Conservation (phyloP, 2,329 filamentous ascomycete genomes). For the Tothia fuscella region DNA sequence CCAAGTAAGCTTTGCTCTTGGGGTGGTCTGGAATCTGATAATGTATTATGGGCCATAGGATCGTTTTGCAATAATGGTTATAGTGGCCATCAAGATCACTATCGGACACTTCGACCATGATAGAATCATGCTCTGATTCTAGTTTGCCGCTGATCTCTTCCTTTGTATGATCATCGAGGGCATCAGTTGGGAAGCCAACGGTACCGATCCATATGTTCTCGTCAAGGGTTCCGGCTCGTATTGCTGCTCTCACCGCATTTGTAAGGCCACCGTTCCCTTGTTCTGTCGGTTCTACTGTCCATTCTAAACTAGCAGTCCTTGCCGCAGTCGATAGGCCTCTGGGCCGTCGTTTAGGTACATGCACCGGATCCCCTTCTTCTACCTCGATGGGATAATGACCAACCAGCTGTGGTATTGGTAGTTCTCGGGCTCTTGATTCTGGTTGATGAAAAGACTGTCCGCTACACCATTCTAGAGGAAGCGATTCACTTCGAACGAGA, state of each 20-base stretch:
- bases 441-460: conserved; percentile 60
- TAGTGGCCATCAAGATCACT: conserved; percentile 93
- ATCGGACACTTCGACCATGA: conserved; percentile 78
- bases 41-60: conserved; percentile 94
- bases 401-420: conserved; percentile 63
- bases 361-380: conserved; percentile 20
- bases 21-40: conserved; percentile 97
- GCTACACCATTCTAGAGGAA: conserved; percentile 64
- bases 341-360: conserved; percentile 11
- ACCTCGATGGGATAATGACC: too few species aligned
- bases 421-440: conserved; percentile 57
- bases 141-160: conserved; percentile 73
- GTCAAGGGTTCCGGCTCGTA: conserved; percentile 53
- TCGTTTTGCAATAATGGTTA: conserved; percentile 92
- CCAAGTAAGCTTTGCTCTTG: conserved; percentile 95
- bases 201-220: conserved; percentile 78
- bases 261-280: conserved; percentile 87
- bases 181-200: conserved; percentile 86
- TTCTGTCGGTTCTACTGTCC: conserved; percentile 72
- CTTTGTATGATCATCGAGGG: conserved; percentile 62
- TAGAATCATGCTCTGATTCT: conserved; percentile 67
- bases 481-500: conserved; percentile 59
- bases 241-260: conserved; percentile 73
- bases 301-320: conserved; percentile 48
- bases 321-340: too few species aligned